Conservation (phyloP, 768 basidiomycete species). For the Rhodotorula graminis region DNA sequence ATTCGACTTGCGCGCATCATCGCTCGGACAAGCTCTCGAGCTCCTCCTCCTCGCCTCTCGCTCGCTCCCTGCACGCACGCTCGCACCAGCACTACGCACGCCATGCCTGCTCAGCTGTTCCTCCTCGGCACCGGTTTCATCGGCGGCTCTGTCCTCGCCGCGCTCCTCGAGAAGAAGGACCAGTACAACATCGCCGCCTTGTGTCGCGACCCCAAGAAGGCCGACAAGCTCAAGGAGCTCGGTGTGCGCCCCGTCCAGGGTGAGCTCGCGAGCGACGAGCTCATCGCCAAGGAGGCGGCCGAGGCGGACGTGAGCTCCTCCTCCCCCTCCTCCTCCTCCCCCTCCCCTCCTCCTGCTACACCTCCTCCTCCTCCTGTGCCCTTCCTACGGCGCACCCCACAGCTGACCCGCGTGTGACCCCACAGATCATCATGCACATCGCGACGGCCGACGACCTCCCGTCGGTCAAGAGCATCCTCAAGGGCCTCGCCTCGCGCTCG, state of each 20-base stretch:
- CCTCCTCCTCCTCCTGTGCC: too few relatives aligned
- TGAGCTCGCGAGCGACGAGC: constrained; percentile 9
- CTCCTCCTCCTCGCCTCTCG: neutral
- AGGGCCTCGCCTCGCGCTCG: constrained; percentile 24
- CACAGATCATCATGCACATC: constrained; percentile 32
- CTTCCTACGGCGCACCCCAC: too few relatives aligned
- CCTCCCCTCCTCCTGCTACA: too few relatives aligned
- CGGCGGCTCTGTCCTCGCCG: constrained; percentile 25
- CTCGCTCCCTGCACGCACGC: neutral
- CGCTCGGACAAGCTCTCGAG: too few relatives aligned
- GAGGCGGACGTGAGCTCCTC: constrained; percentile 19
- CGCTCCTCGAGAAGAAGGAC: constrained; percentile 11
- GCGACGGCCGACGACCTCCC: constrained; percentile 37
- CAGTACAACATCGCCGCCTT: constrained; percentile 25
- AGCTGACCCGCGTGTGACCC: too few relatives aligned
- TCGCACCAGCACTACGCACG: neutral
- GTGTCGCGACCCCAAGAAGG: constrained; percentile 16
- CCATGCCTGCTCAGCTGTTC: constrained; percentile 16
- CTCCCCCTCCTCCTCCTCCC: too few relatives aligned
- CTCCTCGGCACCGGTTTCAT: constrained; percentile 34
- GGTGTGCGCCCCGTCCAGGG: constrained; percentile 29
- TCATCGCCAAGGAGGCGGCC: constrained; percentile 18
- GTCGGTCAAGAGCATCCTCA: constrained; percentile 31
- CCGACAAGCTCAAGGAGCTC: constrained; percentile 17
- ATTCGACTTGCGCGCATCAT: too few relatives aligned